phyloP scores from a whole-genome alignment of 305 asterid genomes.

The Nicotiana rustica region DNA sequence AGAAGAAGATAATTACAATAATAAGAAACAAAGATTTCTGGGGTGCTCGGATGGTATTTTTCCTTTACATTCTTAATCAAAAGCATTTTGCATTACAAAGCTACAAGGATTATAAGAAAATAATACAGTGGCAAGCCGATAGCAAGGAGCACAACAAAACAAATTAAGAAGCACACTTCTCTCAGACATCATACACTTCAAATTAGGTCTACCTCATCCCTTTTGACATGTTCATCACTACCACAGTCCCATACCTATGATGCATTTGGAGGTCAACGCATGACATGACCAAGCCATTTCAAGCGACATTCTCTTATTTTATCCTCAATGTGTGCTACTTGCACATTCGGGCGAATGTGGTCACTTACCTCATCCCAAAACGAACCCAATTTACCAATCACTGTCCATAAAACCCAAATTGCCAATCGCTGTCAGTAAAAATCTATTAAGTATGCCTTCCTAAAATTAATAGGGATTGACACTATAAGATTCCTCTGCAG shows the following conservation, averaged over 20 bases:
- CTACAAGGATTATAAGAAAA: slow-evolving; percentile 11
- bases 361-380: not conserved
- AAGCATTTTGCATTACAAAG: not conserved
- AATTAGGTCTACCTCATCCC: not conserved
- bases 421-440: not conserved
- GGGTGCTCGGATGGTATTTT: not conserved
- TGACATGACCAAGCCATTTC: no score
- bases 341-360: not conserved
- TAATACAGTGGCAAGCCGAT: not conserved
- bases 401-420: not conserved
- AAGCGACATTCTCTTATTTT: no score
- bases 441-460: slow-evolving; percentile 1
- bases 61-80: slow-evolving; percentile 2
- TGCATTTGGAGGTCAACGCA: no score
- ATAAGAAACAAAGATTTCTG: slow-evolving; percentile 11
- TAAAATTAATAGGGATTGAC: not conserved
- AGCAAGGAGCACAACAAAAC: not conserved
- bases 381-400: not conserved
- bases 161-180: not conserved
- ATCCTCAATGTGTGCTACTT: no score
- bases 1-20: not conserved
- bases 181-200: slow-evolving; percentile 19
- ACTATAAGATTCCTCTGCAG: not conserved
- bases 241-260: no score
- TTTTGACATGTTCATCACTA: no score